A percentile compares a stretch with the other conserved stretches of the same genome.
phyloP scores from a whole-genome alignment of 2,329 filamentous ascomycete species.

The Cryoendolithus antarcticus region DNA sequence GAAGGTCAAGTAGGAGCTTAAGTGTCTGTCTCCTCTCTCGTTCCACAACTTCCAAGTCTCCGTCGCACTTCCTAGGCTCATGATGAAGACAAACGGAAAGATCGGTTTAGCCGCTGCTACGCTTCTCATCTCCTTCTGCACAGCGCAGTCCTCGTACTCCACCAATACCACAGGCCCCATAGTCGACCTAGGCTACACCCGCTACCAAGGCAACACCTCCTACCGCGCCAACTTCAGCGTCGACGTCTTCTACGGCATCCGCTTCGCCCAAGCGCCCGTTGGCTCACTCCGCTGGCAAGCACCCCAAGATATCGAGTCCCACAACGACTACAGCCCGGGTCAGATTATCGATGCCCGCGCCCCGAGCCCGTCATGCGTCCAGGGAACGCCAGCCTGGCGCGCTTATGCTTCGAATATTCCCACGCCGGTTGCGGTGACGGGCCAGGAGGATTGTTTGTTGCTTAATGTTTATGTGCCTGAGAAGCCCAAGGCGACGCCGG shows the following conservation, averaged over 20 bases:
- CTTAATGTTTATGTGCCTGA: constrained; percentile 29
- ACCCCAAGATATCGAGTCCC: constrained; percentile 17
- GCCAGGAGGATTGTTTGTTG: constrained; percentile 29
- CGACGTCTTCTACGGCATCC: constrained; percentile 10
- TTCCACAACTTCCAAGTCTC: no score
- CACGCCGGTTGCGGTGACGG: not conserved
- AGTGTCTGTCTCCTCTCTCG: no score
- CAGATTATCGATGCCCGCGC: constrained; percentile 15
- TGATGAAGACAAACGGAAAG: no score
- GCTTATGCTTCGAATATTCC: not conserved
- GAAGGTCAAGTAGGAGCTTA: no score
- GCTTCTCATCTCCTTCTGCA: no score
- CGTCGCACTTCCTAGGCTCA: no score
- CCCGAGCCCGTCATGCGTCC: constrained; percentile 1
- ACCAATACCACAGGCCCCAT: constrained; percentile 1
- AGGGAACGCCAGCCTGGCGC: constrained; percentile 3
- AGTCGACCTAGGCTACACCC: constrained; percentile 3
- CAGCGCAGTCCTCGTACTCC: constrained; percentile 1
- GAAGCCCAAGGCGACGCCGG: constrained; percentile 16
- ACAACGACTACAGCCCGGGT: constrained; percentile 10
- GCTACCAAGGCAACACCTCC: constrained; percentile 3
- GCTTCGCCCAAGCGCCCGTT: constrained; percentile 19
- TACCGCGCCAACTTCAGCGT: constrained; percentile 2
- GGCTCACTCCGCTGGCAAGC: constrained; percentile 22
- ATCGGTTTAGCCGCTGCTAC: no score